Conservation (phyloP, 139 green algal genomes). For the Gonium pectorale region DNA sequence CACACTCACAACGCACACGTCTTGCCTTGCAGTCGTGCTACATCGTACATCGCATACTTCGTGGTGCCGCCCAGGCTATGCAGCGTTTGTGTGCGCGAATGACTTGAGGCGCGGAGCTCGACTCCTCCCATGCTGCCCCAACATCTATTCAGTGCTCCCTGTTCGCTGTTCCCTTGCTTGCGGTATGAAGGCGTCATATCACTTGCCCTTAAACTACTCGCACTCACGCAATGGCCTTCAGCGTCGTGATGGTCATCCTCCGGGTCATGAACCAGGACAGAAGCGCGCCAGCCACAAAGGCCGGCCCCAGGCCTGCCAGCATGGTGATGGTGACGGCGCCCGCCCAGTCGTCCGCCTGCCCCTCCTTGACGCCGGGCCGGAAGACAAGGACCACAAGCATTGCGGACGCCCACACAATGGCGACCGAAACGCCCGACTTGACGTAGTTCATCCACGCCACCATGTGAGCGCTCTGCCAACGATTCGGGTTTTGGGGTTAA, state of each 20-base stretch:
- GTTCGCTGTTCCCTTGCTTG: no score
- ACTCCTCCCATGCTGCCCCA: neutral
- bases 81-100: neutral
- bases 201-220: no score
- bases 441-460: conserved; percentile 10
- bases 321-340: neutral
- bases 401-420: conserved; percentile 1
- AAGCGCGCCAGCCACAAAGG: neutral
- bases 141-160: no score
- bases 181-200: no score
- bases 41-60: neutral
- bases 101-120: no score
- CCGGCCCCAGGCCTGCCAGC: conserved; percentile 15
- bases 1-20: no score
- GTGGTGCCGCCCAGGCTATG: no score
- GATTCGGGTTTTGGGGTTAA: neutral
- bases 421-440: neutral
- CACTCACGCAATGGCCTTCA: conserved; percentile 12
- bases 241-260: neutral
- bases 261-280: neutral
- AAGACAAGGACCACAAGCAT: conserved; percentile 33
- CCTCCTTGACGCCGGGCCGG: neutral
- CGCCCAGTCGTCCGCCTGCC: neutral
- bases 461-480: neutral
- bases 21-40: no score